phyloP scores from a whole-genome alignment of 208 protist genomes.

The Crithidia fasciculata region DNA sequence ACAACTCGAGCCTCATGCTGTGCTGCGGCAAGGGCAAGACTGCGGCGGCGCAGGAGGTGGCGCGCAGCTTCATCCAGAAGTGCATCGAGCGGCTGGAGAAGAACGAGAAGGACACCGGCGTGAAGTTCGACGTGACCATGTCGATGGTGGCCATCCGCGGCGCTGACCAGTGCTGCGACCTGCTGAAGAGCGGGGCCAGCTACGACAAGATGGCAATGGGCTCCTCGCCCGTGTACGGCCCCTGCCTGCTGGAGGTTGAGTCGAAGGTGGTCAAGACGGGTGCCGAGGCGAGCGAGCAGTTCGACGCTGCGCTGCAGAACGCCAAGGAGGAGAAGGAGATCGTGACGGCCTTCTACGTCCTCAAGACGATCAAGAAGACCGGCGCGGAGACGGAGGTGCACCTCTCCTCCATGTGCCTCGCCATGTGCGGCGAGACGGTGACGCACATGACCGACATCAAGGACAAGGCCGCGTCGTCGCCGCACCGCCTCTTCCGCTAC shows the following conservation, averaged over 20 bases:
- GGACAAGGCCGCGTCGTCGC: slow-evolving; percentile 59
- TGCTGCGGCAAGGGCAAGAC: slow-evolving; percentile 51
- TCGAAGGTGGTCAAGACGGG: slow-evolving; percentile 45
- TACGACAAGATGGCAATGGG: slow-evolving; percentile 62
- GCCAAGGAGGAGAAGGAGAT: slow-evolving; percentile 62
- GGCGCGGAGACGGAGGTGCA: slow-evolving; percentile 62
- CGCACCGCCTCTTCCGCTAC: slow-evolving; percentile 75
- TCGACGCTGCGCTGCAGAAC: slow-evolving; percentile 54
- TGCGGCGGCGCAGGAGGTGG: slow-evolving; percentile 40
- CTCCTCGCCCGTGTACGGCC: slow-evolving; percentile 76
- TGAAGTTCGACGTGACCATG: slow-evolving; percentile 70
- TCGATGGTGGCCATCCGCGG: slow-evolving; percentile 61
- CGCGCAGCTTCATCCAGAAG: slow-evolving; percentile 45
- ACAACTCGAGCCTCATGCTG: slow-evolving; percentile 70
- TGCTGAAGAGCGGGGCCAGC: slow-evolving; percentile 44
- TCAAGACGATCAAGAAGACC: slow-evolving; percentile 74
- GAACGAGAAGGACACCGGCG: slow-evolving; percentile 52
- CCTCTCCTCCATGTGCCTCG: slow-evolving; percentile 75
- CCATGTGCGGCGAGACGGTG: slow-evolving; percentile 51
- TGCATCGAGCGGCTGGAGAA: slow-evolving; percentile 60
- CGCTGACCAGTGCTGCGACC: slow-evolving; percentile 59
- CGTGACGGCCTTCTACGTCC: slow-evolving; percentile 65
- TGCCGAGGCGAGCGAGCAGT: slow-evolving; percentile 40
- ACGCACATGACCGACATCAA: slow-evolving; percentile 61
- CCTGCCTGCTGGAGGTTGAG: slow-evolving; percentile 69